Conservation (phyloP, 2,329 filamentous ascomycete species). For the Colletotrichum plurivorum region DNA sequence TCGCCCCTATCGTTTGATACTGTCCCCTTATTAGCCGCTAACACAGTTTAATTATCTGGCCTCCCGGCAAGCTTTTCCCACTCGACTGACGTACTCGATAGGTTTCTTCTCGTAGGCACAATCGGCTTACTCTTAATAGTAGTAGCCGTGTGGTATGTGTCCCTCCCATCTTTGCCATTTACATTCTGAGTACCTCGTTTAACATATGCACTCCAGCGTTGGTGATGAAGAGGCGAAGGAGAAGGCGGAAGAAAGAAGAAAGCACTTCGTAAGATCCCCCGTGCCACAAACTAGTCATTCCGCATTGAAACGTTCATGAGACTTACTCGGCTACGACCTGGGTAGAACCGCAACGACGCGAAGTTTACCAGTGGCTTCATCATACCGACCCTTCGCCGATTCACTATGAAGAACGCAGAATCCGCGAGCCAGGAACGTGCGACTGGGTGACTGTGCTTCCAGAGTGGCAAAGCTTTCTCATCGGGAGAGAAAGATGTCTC, state of each 20-base stretch:
- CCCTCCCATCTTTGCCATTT: no score
- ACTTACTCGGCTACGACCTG: neutral
- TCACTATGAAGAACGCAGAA: fast-evolving
- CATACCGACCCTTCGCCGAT: neutral
- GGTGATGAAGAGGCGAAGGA: fast-evolving
- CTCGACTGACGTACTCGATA: no score
- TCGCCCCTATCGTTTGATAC: no score
- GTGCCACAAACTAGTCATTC: no score
- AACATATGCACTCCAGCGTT: no score
- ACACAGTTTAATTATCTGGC: neutral
- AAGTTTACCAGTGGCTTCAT: neutral
- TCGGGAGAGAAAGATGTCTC: neutral
- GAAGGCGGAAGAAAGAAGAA: no score
- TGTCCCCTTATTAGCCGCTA: no score
- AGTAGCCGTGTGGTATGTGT: no score
- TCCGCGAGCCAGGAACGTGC: constrained; percentile 1
- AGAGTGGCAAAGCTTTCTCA: neutral
- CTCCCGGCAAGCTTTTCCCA: neutral
- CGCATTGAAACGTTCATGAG: neutral
- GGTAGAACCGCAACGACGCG: neutral
- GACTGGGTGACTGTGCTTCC: neutral
- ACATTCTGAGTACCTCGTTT: no score
- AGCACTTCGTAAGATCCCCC: no score
- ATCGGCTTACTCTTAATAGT: no score
- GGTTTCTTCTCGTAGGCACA: no score